These are phyloP conservation scores for Apiospora malaysiana DNA, from an alignment of 2,329 filamentous ascomycete genomes.

Conservation along the genomic window DNA sequence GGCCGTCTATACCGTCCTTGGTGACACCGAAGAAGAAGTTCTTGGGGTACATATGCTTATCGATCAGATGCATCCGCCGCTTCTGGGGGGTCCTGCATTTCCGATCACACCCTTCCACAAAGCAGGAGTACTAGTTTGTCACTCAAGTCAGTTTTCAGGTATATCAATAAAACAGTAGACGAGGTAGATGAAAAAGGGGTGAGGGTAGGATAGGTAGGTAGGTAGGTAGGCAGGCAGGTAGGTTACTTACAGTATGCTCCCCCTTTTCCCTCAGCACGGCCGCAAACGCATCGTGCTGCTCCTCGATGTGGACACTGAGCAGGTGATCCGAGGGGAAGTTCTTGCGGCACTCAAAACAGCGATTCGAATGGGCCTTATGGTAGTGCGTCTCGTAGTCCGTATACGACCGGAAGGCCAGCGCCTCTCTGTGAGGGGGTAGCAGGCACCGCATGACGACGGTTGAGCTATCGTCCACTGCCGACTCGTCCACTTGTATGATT, in stretches of 20 bases:
- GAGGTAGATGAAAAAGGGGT: too few species aligned
- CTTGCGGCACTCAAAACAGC: conserved; percentile 82
- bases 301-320: conserved; percentile 83
- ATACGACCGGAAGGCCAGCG: conserved; percentile 74
- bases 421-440: conserved; percentile 77
- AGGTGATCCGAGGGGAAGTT: conserved; percentile 89
- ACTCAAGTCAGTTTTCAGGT: not conserved
- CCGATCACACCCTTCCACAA: conserved; percentile 85
- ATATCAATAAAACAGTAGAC: not conserved
- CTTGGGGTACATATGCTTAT: conserved; percentile 91
- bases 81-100: conserved; percentile 85
- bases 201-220: not conserved
- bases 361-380: conserved; percentile 77
- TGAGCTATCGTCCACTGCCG: conserved; percentile 40
- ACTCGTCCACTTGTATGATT: conserved; percentile 63
- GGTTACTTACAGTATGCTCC: conserved; percentile 75
- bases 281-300: conserved; percentile 85
- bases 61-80: conserved; percentile 84
- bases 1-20: conserved; percentile 86
- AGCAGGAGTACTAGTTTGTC: conserved; percentile 75
- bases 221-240: not conserved
- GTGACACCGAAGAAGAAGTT: conserved; percentile 90
- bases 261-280: conserved; percentile 76
- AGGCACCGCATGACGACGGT: conserved; percentile 74
- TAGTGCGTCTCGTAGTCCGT: conserved; percentile 90